Evolutionary conservation across 176 grass and related monocot species (phyloP).

Genomic region (Typha latifolia): DNA sequence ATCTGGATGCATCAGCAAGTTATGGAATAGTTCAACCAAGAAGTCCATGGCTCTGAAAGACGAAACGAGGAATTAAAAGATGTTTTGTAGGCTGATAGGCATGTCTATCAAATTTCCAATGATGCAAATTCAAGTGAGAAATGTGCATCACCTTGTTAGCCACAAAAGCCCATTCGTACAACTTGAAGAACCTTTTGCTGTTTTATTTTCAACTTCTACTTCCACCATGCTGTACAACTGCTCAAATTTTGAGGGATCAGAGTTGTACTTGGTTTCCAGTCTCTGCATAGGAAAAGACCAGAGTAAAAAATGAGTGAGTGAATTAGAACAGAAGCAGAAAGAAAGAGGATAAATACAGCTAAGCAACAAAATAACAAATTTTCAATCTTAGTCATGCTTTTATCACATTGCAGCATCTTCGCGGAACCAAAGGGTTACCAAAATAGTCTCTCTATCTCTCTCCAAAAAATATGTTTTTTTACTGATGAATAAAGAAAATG

Average conservation of each 20-base stretch:
- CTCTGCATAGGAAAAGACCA: conserved; percentile 28
- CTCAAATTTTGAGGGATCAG: conserved; percentile 72
- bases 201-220: conserved; percentile 85
- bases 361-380: not conserved
- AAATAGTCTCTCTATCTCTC: no score
- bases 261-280: conserved; percentile 68
- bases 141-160: conserved; percentile 65
- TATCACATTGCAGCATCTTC: no score
- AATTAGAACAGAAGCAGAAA: not conserved
- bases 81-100: not conserved
- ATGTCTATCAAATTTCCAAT: not conserved
- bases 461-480: no score
- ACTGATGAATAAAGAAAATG: no score
- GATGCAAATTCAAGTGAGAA: not conserved
- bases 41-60: conserved; percentile 85
- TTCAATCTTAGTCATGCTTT: not conserved
- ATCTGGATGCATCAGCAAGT: conserved; percentile 71
- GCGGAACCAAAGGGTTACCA: no score
- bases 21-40: conserved; percentile 82
- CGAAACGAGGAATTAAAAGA: conserved; percentile 7
- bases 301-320: not conserved
- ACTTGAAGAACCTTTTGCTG: conserved; percentile 75
- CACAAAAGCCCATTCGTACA: conserved; percentile 98
- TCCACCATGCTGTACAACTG: conserved; percentile 78
- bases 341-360: conserved; percentile 9